Evolutionary conservation across 179 eudicot species (phyloP).

Genomic region (Beta lomatogona): DNA sequence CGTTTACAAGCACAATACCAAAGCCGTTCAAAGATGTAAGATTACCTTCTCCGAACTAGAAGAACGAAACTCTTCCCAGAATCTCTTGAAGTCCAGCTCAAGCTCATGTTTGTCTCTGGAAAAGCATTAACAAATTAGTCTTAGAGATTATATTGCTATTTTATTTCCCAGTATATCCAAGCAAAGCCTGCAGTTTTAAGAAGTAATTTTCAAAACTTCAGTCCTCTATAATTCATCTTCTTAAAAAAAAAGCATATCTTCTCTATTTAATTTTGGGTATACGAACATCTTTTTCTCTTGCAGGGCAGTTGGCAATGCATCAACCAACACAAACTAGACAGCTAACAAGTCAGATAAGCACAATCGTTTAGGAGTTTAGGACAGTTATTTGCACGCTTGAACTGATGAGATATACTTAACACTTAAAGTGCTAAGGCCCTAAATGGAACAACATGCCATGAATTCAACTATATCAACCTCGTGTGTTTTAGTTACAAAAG

Average conservation of each 20-base stretch:
- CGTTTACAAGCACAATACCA: background rate
- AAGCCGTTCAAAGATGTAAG: slow-evolving; percentile 2
- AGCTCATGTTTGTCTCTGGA: slow-evolving; percentile 79
- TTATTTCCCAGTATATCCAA: background rate
- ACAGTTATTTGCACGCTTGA: background rate
- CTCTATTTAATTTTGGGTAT: background rate
- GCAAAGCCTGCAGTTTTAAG: background rate
- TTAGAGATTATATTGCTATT: background rate
- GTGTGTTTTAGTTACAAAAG: background rate
- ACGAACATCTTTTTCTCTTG: background rate
- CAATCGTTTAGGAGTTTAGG: background rate
- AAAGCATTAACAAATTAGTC: slow-evolving; percentile 8
- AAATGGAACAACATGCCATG: background rate
- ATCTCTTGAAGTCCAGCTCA: slow-evolving; percentile 95
- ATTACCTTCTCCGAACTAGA: slow-evolving; percentile 92
- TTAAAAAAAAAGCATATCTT: background rate
- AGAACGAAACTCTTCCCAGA: slow-evolving; percentile 96
- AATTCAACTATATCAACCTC: background rate
- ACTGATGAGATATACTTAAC: background rate
- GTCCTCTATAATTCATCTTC: background rate
- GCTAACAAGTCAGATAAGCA: background rate
- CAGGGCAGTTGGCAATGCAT: background rate
- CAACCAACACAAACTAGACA: slow-evolving; percentile 9
- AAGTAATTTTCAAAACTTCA: background rate
- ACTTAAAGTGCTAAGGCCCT: background rate